phyloP scores from a whole-genome alignment of 805 yeast species.

The Henningerozyma blattae region DNA sequence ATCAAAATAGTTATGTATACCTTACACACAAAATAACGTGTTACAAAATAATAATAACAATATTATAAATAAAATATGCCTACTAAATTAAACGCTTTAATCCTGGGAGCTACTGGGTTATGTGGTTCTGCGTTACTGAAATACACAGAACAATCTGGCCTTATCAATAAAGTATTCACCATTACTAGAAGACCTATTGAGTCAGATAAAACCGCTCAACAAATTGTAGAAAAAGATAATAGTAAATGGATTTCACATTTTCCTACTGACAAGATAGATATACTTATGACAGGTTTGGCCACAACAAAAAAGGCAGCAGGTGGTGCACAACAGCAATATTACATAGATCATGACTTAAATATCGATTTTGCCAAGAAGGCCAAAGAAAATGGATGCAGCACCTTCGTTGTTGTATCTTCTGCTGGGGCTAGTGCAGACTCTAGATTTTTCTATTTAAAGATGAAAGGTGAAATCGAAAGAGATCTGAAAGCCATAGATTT shows the following conservation, averaged over 20 bases:
- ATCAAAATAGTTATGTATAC: no score
- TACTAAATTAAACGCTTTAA: constrained; percentile 18
- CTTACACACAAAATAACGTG: no score
- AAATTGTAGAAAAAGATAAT: constrained; percentile 34
- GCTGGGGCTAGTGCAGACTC: constrained; percentile 52
- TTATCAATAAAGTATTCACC: constrained; percentile 32
- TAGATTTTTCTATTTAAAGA: constrained; percentile 43
- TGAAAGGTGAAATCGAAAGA: constrained; percentile 70
- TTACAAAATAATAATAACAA: no score
- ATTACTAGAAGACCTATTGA: constrained; percentile 39
- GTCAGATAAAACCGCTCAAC: constrained; percentile 5
- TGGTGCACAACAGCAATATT: constrained; percentile 51
- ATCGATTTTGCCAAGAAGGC: constrained; percentile 62
- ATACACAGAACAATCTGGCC: constrained; percentile 27
- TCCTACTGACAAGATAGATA: constrained; percentile 23
- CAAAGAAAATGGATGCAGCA: constrained; percentile 51
- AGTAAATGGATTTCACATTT: constrained; percentile 38
- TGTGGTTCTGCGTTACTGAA: constrained; percentile 52
- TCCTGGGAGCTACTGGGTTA: constrained; percentile 71
- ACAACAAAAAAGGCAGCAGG: constrained; percentile 70
- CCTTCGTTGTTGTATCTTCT: constrained; percentile 57
- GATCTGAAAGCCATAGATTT: constrained; percentile 51
- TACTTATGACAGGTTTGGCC: constrained; percentile 57
- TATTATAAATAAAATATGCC: no score
- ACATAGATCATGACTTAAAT: constrained; percentile 68